These are phyloP conservation scores for Hypericum perforatum DNA, from an alignment of 345 rosid genomes.

Conservation along the genomic window DNA sequence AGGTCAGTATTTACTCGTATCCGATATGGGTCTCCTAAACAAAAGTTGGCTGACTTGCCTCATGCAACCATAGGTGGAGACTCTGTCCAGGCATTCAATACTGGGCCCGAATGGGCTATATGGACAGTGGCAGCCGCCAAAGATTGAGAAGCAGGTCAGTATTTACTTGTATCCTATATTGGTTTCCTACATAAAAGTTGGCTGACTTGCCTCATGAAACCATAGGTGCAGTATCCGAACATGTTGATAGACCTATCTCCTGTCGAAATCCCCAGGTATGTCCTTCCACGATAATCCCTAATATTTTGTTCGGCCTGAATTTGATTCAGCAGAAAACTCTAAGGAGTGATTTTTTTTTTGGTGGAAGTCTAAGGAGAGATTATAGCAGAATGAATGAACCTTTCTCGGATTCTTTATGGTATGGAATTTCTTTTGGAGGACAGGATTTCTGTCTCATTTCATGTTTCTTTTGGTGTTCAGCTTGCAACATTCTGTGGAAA, in stretches of 20 bases:
- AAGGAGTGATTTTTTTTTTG: too few species aligned
- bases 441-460: too few species aligned
- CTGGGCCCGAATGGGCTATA: constrained; percentile 77
- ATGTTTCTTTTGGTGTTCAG: constrained; percentile 28
- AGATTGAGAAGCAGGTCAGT: constrained; percentile 43
- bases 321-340: too few species aligned
- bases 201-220: constrained; percentile 15
- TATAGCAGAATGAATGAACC: too few species aligned
- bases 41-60: constrained; percentile 17
- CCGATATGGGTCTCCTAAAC: constrained; percentile 6
- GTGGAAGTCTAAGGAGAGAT: too few species aligned
- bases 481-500: constrained; percentile 31
- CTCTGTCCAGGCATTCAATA: constrained; percentile 83
- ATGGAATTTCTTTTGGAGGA: too few species aligned
- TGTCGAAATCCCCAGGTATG: constrained; percentile 73
- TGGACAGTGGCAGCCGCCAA: constrained; percentile 82
- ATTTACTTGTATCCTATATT: constrained; percentile 7
- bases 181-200: constrained; percentile 9
- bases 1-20: constrained; percentile 33
- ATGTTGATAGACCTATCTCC: constrained; percentile 60
- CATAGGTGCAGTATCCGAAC: constrained; percentile 77
- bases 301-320: too few species aligned
- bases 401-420: too few species aligned
- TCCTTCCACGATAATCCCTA: constrained; percentile 1
- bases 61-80: constrained; percentile 9